These are phyloP conservation scores for Santalum album DNA, from an alignment of 164 flowering plant species.

Conservation along the genomic window DNA sequence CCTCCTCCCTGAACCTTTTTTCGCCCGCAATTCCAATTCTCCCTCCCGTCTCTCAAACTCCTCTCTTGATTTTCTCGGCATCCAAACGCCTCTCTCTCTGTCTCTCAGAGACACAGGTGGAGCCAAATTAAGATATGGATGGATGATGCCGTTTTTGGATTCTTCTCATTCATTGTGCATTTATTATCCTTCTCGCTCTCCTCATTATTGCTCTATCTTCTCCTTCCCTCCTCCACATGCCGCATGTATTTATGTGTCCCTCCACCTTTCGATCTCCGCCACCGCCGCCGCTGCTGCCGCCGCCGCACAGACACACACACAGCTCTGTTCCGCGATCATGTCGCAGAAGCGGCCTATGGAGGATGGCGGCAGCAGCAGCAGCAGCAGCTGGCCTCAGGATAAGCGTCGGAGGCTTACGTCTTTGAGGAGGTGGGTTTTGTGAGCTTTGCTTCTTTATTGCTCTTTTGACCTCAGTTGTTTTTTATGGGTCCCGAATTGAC, in stretches of 20 bases:
- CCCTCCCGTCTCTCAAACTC: not conserved
- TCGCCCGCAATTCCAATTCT: not conserved
- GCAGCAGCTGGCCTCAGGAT: conserved; percentile 25
- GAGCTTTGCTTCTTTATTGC: not conserved
- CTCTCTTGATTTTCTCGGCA: not conserved
- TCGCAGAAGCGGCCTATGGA: conserved; percentile 56
- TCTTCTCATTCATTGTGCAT: conserved; percentile 6
- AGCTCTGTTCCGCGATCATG: conserved; percentile 21
- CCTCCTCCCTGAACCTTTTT: not conserved
- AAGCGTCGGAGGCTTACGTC: conserved; percentile 41
- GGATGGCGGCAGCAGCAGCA: conserved; percentile 11
- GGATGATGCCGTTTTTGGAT: conserved; percentile 12
- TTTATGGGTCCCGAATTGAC: too few relatives aligned
- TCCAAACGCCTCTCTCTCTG: not conserved
- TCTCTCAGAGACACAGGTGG: not conserved
- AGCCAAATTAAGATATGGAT: conserved; percentile 16
- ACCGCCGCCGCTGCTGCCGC: not conserved
- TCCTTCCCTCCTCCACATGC: not conserved
- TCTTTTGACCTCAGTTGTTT: not conserved
- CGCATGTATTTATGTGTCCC: not conserved
- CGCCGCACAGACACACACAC: not conserved
- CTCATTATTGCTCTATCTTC: too few relatives aligned
- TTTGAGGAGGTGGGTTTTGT: conserved; percentile 18
- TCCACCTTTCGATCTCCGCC: not conserved
- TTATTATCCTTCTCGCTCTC: not conserved